These are phyloP conservation scores for Pythium vanterpoolii DNA, from an alignment of 352 stramenopile genomes.

Conservation along the genomic window DNA sequence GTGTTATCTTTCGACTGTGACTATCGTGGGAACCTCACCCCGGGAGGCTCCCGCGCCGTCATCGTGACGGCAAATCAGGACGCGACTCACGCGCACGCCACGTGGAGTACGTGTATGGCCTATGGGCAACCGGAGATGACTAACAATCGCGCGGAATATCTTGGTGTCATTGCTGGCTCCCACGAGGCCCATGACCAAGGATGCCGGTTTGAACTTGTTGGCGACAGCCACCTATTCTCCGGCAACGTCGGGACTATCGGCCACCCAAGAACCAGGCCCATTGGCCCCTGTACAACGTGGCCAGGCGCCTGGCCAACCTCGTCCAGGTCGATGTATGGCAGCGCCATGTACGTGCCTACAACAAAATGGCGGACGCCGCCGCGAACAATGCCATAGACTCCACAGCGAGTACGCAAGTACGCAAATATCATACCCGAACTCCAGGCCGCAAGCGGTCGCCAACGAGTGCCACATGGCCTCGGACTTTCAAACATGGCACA, in stretches of 20 bases:
- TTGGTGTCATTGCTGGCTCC: background rate
- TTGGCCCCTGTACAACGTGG: background rate
- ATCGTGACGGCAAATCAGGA: too few relatives aligned
- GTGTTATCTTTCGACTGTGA: too few relatives aligned
- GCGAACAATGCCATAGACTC: conserved; percentile 5
- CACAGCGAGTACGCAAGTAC: background rate
- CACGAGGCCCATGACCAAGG: background rate
- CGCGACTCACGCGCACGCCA: too few relatives aligned
- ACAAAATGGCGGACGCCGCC: conserved; percentile 19
- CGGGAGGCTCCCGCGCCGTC: too few relatives aligned
- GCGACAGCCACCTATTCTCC: conserved; percentile 11
- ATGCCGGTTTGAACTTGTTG: background rate
- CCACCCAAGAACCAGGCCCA: background rate
- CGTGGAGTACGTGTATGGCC: conserved; percentile 10
- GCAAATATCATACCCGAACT: background rate
- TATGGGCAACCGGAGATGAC: conserved; percentile 1
- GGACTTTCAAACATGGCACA: conserved; percentile 1
- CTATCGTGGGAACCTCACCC: too few relatives aligned
- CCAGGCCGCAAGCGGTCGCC: background rate
- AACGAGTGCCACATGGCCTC: background rate
- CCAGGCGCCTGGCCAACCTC: background rate
- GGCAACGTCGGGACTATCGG: background rate
- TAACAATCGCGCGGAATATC: conserved; percentile 19
- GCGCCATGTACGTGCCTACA: conserved; percentile 12
- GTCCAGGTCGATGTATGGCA: background rate